Evolutionary conservation across 192 early-diverging fungal genomes (phyloP), one percentile per base, ranked within the genome.

Genomic region (Umbelopsis vinacea): DNA sequence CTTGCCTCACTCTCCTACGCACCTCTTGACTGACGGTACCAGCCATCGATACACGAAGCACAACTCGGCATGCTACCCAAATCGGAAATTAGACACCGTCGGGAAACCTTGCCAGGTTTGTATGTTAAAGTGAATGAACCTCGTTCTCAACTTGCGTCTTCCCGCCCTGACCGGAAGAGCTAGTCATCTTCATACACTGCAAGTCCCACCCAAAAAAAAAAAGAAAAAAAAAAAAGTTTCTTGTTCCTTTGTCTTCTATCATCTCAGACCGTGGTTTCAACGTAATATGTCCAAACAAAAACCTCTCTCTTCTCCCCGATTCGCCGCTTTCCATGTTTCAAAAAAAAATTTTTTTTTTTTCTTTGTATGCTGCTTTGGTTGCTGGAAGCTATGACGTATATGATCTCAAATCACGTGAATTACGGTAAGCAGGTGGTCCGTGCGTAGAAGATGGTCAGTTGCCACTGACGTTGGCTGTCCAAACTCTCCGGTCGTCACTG

Each of bases 21-120:
- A 43, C 2, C 40, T 43, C 5, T n/a, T n/a, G n/a, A n/a, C n/a
- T 43, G 40, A 12, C 40, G 11, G 8, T 43, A 43, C 11, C 40
- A 12, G 11, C 40, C 40, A 11, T 43, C 3, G 40, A 43, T 29
- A 29, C 1, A 29, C 29, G 29, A 43, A 11, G 8, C 40, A 12
- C 11, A 43, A 50, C 11, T 50, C 48, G 48, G 48, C 48, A 50
- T 50, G 48, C 48, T 50, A 50, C 48, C 48, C 19, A 50, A 50
- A 50, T 8, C 48, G 48, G 48, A 10, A 50, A 50, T 50, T 2
- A 50, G 2, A 15, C 1, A 21, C n/a, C n/a, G 48, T 4, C 48
- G 48, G 48, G 48, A 50, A 50, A 50, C 40, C 6, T 12, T 43
- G 40, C 40, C 6, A 43, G 6, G 6, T 43, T 43, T 43, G 11